These are phyloP conservation scores for Chaetomidium leptoderma DNA, from an alignment of 495 filamentous ascomycete genomes.

Conservation along the genomic window DNA sequence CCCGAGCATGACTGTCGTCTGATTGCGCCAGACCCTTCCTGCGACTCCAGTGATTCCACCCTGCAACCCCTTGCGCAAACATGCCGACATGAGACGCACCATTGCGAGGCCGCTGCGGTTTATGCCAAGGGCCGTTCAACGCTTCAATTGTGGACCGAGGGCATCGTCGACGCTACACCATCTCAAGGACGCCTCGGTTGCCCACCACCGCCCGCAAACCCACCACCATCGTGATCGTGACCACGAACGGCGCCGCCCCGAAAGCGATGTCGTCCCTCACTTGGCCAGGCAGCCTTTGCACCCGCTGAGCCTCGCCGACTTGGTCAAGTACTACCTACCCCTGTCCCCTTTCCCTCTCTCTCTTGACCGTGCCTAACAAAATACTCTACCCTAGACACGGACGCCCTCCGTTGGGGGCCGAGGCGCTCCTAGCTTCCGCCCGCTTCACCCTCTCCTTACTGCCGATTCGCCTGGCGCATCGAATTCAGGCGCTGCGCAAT, in stretches of 20 bases:
- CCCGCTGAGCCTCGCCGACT: slow-evolving; percentile 76
- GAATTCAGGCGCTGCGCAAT: slow-evolving; percentile 86
- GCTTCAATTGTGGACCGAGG: slow-evolving; percentile 9
- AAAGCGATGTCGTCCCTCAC: slow-evolving; percentile 66
- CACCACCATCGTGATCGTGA: slow-evolving; percentile 6
- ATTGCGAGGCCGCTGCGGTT: slow-evolving; percentile 38
- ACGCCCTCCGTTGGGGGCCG: slow-evolving; percentile 75
- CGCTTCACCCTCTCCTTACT: slow-evolving; percentile 93
- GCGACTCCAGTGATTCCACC: background rate
- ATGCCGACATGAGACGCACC: slow-evolving; percentile 45
- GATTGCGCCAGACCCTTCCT: background rate
- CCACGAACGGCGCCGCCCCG: slow-evolving; percentile 17
- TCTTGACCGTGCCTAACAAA: background rate
- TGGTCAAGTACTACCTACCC: slow-evolving; percentile 63
- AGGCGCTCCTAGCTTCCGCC: slow-evolving; percentile 77
- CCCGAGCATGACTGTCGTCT: background rate
- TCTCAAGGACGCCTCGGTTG: slow-evolving; percentile 5
- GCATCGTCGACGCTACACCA: slow-evolving; percentile 18
- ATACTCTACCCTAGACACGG: slow-evolving; percentile 60
- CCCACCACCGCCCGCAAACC: slow-evolving; percentile 7
- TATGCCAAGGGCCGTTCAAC: slow-evolving; percentile 28
- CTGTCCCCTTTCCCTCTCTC: background rate
- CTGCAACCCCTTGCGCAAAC: slow-evolving; percentile 20
- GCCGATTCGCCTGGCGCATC: slow-evolving; percentile 88
- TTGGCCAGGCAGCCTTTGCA: slow-evolving; percentile 77